These are phyloP conservation scores for Puccinia coronata DNA, from an alignment of 1,284 basidiomycete genomes.

Conservation along the genomic window DNA sequence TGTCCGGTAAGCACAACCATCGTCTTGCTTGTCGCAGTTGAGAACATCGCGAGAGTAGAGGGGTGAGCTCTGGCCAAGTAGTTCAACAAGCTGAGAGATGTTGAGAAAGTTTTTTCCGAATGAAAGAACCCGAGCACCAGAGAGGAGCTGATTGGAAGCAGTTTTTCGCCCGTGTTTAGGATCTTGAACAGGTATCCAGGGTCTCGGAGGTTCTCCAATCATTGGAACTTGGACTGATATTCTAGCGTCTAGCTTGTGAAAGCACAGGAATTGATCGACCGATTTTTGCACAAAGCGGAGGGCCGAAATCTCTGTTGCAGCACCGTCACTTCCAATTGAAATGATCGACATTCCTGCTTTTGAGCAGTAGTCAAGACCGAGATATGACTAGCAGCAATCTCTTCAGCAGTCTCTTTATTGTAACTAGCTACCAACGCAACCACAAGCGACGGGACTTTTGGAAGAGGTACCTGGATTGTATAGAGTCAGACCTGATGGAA, in stretches of 20 bases:
- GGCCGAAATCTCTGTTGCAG: constrained; percentile 15
- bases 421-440: constrained; percentile 27
- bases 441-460: constrained; percentile 13
- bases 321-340: constrained; percentile 23
- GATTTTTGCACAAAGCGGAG: background rate
- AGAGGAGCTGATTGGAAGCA: constrained; percentile 28
- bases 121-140: constrained; percentile 1
- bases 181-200: constrained; percentile 21
- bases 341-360: constrained; percentile 11
- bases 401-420: constrained; percentile 11
- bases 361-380: constrained; percentile 5
- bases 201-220: background rate
- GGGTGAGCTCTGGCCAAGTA: background rate
- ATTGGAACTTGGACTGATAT: constrained; percentile 21
- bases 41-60: background rate
- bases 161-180: constrained; percentile 16
- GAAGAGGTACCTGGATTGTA: constrained; percentile 26
- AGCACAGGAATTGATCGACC: background rate
- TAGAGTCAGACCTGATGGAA: constrained; percentile 12
- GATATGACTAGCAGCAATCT: background rate
- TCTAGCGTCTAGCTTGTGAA: background rate
- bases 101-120: constrained; percentile 23
- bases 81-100: background rate
- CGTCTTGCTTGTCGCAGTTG: constrained; percentile 20
- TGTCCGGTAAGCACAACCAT: background rate